Evolutionary conservation across 2,329 filamentous ascomycete species (phyloP).

Genomic region (Pestalotiopsis sp.): DNA sequence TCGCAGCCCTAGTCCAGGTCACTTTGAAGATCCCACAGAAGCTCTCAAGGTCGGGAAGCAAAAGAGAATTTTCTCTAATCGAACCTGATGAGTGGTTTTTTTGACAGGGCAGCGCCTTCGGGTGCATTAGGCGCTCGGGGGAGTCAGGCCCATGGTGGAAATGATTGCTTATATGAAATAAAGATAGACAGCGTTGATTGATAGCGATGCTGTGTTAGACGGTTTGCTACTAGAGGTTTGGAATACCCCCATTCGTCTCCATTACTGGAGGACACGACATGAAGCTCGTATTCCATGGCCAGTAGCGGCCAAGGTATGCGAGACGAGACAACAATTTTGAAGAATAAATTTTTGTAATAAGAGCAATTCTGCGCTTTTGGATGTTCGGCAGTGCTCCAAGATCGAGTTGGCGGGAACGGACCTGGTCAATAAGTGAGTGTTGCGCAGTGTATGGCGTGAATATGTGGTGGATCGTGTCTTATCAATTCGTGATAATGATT

Average conservation of each 20-base stretch:
- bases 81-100: not conserved
- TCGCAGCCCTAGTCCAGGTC: not conserved
- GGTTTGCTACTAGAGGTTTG: not conserved
- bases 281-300: not conserved
- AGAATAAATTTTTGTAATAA: not conserved
- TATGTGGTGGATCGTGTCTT: no score
- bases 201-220: slow-evolving; percentile 2
- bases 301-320: not conserved
- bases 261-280: not conserved
- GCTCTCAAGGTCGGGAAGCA: not conserved
- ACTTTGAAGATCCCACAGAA: slow-evolving; percentile 11
- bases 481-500: no score
- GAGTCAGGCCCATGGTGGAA: not conserved
- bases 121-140: not conserved
- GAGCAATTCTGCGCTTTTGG: not conserved
- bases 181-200: slow-evolving; percentile 6
- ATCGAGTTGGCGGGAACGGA: no score
- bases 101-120: not conserved
- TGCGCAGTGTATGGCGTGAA: not conserved
- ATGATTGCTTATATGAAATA: not conserved
- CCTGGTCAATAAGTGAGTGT: no score
- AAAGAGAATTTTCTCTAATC: slow-evolving; percentile 5
- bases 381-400: not conserved
- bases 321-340: not conserved
- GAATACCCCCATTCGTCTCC: not conserved